Evolutionary conservation across 225 moss, liverwort and hornwort genomes (phyloP), one percentile per base, ranked within the genome.

Genomic region (Polytrichum commune): DNA sequence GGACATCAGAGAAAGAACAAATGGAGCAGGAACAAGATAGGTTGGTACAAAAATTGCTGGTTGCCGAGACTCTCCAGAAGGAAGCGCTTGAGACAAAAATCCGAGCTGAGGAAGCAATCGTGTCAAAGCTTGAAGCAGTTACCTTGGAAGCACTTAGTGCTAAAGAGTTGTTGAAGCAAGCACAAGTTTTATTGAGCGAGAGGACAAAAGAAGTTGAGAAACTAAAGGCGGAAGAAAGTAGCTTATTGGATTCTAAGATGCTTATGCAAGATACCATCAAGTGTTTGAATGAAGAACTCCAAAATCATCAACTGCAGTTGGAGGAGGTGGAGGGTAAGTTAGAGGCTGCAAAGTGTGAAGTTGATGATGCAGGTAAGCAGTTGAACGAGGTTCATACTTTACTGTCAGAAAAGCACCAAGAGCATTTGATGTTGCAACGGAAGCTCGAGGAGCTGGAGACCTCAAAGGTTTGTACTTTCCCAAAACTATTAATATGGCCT

Each of bases 361-460:
- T 75, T 73, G 87, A 81, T 61, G 81, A 75, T 77, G 64, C 81
- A 32, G 70, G 64, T 27, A 77, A 84, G 70, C 84, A 87, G 69
- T 74, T 87, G 66, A 76, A 74, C 55, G 87, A 81, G 18, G 81
- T 84, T 56, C 87, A 87, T 79, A 69, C 76, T 20, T 74, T 81
- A 58, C 60, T 84, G 77, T 67, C 55, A n/a, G 79, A 77, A 79
- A 84, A 87, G 67, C 72, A 77, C 22, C 78, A 70, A 62, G 84
- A 87, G 64, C 74, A 69, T 60, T 27, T 77, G 32, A 32, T 38
- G 25, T 68, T 87, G 7, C 76, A 79, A 67, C 74, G 63, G 67
- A 80, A 68, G 60, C 76, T 93, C 60, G 72, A 79, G 73, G 82
- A 91, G 71, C 66, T 91, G 74, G 89, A 87, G 75, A 80, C 69